Evolutionary conservation across 2,329 filamentous ascomycete species (phyloP), one percentile per base, ranked within the genome.

Genomic region (Cladosporium oxysporum): DNA sequence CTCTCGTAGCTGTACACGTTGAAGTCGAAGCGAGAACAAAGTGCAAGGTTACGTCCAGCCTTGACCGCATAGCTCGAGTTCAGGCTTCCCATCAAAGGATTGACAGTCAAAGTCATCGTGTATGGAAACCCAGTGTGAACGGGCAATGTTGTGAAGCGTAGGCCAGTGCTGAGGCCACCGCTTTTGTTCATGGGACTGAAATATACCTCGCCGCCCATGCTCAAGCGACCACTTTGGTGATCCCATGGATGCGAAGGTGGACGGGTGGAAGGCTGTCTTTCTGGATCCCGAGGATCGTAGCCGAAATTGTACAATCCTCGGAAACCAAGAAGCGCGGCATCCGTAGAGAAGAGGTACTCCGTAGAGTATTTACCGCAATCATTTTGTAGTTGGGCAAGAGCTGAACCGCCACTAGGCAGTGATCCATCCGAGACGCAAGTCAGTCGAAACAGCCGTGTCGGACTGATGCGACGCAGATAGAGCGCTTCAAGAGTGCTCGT

Each of bases 1-100:
- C 92, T 97, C 81, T 99, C 95, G 81, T 97, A 99, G 76, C 92
- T 97, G 80, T 97, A 98, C 59, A 97, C 91, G 74, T 99, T 99
- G 80, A 99, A 99, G 75, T 96, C 93, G 80, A 98, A 94, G 59
- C 91, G 88, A 26, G 93, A 96, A 69, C 93, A 95, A 59, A 99
- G 85, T 12, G 92, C 91, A 71, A 96, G 87, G 73, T 92, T 88
- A 37, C 87, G 87, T 3, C 92, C 92, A 1, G 94, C 94, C 74
- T 92, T 90, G 58, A 98, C 91, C 0, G 95, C 91, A 77, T 99
- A 99, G 18, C 89, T 96, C 41, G 93, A 92, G 66, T 91, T 93
- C 67, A 99, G 84, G 75, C 92, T 96, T 21, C 95, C 95, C 87
- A 97, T 97, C 58, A 99, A 83, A 4, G 95, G 95, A 72, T 97